phyloP scores from a whole-genome alignment of 306 rosid genomes.

The Mimosa bimucronata region DNA sequence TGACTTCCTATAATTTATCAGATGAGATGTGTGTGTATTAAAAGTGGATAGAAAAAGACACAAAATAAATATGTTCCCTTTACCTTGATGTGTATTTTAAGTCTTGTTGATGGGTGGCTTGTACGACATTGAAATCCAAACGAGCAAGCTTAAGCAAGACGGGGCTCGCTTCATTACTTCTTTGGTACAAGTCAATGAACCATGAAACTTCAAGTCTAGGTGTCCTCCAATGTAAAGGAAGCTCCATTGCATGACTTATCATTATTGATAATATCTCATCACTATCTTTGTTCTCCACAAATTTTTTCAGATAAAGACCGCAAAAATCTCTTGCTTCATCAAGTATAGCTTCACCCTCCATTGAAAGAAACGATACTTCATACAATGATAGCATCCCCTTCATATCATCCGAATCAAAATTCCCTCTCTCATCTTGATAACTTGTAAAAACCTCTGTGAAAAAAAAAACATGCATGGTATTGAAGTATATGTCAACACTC shows the following conservation, averaged over 20 bases:
- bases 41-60: no score
- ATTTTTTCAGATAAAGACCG: neutral
- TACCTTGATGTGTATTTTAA: neutral
- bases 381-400: neutral
- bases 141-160: neutral
- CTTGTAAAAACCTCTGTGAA: neutral
- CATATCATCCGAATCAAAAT: neutral
- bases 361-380: neutral
- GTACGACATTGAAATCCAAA: neutral
- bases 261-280: neutral
- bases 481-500: neutral
- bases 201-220: neutral
- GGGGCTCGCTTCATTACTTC: neutral
- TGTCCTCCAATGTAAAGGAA: neutral
- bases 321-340: neutral
- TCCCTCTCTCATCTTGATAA: neutral
- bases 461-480: neutral
- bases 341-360: neutral
- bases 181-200: neutral
- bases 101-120: neutral
- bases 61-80: neutral
- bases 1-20: no score
- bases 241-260: neutral
- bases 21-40: no score
- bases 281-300: neutral